Percentiles rank a stretch among this genome's conserved stretches.
Evolutionary conservation across 1,284 basidiomycete genomes (phyloP).

Genomic region (Trichosporon sp.): DNA sequence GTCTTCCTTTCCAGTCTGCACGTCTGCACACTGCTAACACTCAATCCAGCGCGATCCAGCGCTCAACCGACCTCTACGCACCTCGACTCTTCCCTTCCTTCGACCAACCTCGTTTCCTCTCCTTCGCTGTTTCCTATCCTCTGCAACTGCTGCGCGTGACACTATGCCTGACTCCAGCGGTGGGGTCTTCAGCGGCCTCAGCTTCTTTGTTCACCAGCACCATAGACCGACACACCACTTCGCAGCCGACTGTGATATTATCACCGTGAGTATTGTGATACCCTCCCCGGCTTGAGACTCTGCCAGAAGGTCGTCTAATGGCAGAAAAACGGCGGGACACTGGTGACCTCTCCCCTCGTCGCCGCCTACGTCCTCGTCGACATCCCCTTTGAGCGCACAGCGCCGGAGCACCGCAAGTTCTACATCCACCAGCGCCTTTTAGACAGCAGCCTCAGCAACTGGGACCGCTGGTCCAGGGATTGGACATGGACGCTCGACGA

Average conservation of each 20-base stretch:
- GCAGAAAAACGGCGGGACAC: background rate
- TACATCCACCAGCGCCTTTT: background rate
- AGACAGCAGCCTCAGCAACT: slow-evolving; percentile 1
- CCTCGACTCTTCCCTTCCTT: background rate
- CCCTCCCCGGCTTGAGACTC: too few relatives aligned
- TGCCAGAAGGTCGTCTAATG: background rate
- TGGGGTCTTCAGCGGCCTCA: background rate
- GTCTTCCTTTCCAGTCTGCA: too few relatives aligned
- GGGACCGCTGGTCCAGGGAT: background rate
- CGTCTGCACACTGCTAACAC: too few relatives aligned
- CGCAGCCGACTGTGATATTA: background rate
- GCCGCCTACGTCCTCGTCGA: background rate
- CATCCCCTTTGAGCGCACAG: background rate
- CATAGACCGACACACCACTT: background rate
- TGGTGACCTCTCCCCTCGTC: background rate
- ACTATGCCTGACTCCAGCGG: background rate
- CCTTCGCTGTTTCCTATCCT: background rate
- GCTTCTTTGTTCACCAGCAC: background rate
- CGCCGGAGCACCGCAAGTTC: background rate
- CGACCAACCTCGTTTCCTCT: background rate
- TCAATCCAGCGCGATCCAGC: too few relatives aligned
- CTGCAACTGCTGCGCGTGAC: background rate
- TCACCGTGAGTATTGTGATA: background rate
- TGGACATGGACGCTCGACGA: background rate
- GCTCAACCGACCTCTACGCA: background rate